phyloP scores from a whole-genome alignment of 2,329 filamentous ascomycete genomes.

The Cladosporium sp. region DNA sequence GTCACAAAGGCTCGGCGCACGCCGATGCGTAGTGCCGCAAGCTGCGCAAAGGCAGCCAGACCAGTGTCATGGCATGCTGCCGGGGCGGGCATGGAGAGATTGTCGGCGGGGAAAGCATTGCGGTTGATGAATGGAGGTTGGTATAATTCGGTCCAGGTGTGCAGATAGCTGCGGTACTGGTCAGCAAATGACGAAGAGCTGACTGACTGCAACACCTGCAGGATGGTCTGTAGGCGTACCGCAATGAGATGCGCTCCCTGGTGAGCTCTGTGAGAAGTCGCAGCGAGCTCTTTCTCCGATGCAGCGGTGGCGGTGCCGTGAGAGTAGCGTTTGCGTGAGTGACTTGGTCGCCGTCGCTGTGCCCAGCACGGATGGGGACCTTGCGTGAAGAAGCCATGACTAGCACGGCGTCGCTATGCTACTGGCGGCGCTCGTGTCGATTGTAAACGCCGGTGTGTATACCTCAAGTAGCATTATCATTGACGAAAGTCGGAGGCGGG shows the following conservation, averaged over 20 bases:
- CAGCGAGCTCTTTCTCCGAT: not conserved
- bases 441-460: too few relatives aligned
- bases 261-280: not conserved
- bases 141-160: not conserved
- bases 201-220: too few relatives aligned
- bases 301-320: not conserved
- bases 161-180: not conserved
- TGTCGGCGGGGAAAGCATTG: not conserved
- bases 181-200: not conserved
- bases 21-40: slow-evolving; percentile 46
- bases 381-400: too few relatives aligned
- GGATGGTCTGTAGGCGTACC: not conserved
- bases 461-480: too few relatives aligned
- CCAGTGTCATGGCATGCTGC: slow-evolving; percentile 36
- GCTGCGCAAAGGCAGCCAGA: slow-evolving; percentile 46
- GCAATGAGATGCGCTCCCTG: not conserved
- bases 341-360: too few relatives aligned
- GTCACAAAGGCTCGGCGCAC: slow-evolving; percentile 49
- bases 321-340: too few relatives aligned
- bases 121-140: not conserved
- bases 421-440: too few relatives aligned
- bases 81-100: not conserved
- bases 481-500: too few relatives aligned
- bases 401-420: too few relatives aligned
- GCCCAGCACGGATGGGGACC: too few relatives aligned